phyloP scores from a whole-genome alignment of 352 stramenopile species.

The Aphanomyces stellatus region DNA sequence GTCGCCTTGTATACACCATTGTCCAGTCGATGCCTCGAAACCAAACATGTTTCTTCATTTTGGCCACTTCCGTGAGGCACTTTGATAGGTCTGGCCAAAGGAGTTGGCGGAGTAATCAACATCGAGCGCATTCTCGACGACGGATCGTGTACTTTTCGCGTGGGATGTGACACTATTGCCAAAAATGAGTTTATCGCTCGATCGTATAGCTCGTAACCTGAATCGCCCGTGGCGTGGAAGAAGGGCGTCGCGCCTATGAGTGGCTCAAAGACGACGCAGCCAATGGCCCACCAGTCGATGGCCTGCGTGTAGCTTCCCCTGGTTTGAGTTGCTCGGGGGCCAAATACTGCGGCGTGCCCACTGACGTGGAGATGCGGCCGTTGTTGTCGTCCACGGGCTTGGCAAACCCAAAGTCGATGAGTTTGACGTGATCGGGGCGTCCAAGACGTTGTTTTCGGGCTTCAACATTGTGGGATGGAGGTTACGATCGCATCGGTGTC shows the following conservation, averaged over 20 bases:
- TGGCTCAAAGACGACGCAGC: conserved; percentile 75
- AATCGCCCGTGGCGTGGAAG: conserved; percentile 66
- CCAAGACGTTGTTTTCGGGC: conserved; percentile 85
- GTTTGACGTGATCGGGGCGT: conserved; percentile 49
- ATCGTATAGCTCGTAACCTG: conserved; percentile 79
- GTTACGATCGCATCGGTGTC: no score
- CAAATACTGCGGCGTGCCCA: conserved; percentile 68
- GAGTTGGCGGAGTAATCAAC: conserved; percentile 54
- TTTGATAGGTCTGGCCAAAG: conserved; percentile 41
- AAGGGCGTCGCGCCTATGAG: conserved; percentile 62
- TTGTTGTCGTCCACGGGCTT: conserved; percentile 33
- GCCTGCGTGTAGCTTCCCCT: conserved; percentile 46
- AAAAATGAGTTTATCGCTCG: conserved; percentile 42
- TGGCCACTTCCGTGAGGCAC: conserved; percentile 34
- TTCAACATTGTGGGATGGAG: no score
- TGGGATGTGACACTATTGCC: conserved; percentile 32
- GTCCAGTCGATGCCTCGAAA: conserved; percentile 63
- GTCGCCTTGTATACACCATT: conserved; percentile 33
- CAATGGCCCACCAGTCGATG: conserved; percentile 82
- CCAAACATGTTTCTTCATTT: conserved; percentile 54
- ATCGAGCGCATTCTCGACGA: conserved; percentile 19
- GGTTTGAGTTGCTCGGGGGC: conserved; percentile 48
- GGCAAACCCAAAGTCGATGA: conserved; percentile 63
- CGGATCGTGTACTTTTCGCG: conserved; percentile 11
- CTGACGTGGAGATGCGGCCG: conserved; percentile 36